Percentiles rank a stretch among this genome's conserved stretches.
These are phyloP conservation scores for Leccinum broughii DNA, from an alignment of 768 basidiomycete species.

Conservation along the genomic window DNA sequence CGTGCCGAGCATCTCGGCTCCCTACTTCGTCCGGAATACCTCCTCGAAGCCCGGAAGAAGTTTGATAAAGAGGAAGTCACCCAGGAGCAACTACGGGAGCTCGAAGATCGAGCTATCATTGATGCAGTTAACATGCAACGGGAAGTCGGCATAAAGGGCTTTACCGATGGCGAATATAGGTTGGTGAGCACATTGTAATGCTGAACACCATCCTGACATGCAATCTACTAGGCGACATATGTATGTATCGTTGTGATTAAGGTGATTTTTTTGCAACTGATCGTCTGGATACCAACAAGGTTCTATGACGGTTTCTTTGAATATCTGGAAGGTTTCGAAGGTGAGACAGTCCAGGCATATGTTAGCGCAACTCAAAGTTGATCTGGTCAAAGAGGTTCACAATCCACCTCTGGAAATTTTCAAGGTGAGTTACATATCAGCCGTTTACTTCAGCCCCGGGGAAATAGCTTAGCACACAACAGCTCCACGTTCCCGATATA, in stretches of 20 bases:
- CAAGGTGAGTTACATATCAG: conserved; percentile 15
- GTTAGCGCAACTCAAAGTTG: not conserved
- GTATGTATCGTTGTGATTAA: conserved; percentile 8
- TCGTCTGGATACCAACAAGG: conserved; percentile 9
- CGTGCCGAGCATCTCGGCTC: conserved; percentile 49
- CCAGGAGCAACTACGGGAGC: conserved; percentile 34
- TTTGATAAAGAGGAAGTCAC: conserved; percentile 38
- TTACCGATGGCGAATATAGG: conserved; percentile 45
- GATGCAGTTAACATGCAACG: conserved; percentile 40
- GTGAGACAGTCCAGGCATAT: conserved; percentile 4
- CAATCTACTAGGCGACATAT: conserved; percentile 25
- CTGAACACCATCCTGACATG: conserved; percentile 4
- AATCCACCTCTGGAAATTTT: conserved; percentile 29
- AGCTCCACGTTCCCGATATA: conserved; percentile 31
- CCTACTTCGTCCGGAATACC: conserved; percentile 41
- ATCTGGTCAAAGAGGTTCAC: conserved; percentile 18
- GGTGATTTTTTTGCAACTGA: not conserved
- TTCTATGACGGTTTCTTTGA: conserved; percentile 34
- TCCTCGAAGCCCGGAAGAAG: conserved; percentile 38
- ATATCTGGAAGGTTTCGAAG: conserved; percentile 28
- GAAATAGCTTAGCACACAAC: not conserved
- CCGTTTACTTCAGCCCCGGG: too few relatives aligned
- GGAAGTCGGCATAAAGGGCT: conserved; percentile 40
- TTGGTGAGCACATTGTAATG: conserved; percentile 22
- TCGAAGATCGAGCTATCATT: conserved; percentile 42